Conservation (phyloP, 805 yeast genomes). For the Metschnikowia gruessii region DNA sequence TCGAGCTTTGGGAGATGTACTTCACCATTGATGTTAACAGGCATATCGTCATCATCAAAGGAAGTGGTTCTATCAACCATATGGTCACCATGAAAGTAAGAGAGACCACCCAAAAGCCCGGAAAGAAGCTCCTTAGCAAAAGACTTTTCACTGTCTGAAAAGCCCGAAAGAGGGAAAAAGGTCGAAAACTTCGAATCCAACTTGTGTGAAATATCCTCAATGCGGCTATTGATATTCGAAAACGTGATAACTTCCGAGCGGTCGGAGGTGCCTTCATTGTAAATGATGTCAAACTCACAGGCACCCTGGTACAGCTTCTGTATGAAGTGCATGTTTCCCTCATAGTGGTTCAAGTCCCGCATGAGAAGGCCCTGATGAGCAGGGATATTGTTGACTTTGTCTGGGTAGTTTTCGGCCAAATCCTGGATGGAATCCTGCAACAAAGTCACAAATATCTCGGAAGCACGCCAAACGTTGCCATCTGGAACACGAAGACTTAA, state of each 20-base stretch:
- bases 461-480: constrained; percentile 72
- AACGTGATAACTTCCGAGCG: constrained; percentile 35
- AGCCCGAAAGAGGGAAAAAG: constrained; percentile 51
- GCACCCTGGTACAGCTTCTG: constrained; percentile 74
- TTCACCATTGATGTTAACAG: constrained; percentile 32
- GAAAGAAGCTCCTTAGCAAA: constrained; percentile 82
- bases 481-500: constrained; percentile 67
- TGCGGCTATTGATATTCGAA: constrained; percentile 34
- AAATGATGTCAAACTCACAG: constrained; percentile 72
- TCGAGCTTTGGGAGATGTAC: constrained; percentile 32
- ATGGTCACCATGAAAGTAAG: constrained; percentile 82
- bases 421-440: constrained; percentile 65
- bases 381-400: constrained; percentile 31
- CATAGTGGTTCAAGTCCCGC: constrained; percentile 56
- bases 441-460: constrained; percentile 67
- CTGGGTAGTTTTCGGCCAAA: constrained; percentile 31
- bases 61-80: constrained; percentile 71
- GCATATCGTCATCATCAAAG: constrained; percentile 68
- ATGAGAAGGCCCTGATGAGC: constrained; percentile 52
- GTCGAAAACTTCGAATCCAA: constrained; percentile 54
- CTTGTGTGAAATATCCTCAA: constrained; percentile 30
- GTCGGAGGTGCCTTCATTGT: constrained; percentile 45
- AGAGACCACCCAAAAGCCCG: constrained; percentile 84
- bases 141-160: constrained; percentile 44
- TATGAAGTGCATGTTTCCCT: constrained; percentile 75